Evolutionary conservation across 2,329 filamentous ascomycete genomes (phyloP), one percentile per base, ranked within the genome.

Genomic region (Neopestalotiopsis clavispora): DNA sequence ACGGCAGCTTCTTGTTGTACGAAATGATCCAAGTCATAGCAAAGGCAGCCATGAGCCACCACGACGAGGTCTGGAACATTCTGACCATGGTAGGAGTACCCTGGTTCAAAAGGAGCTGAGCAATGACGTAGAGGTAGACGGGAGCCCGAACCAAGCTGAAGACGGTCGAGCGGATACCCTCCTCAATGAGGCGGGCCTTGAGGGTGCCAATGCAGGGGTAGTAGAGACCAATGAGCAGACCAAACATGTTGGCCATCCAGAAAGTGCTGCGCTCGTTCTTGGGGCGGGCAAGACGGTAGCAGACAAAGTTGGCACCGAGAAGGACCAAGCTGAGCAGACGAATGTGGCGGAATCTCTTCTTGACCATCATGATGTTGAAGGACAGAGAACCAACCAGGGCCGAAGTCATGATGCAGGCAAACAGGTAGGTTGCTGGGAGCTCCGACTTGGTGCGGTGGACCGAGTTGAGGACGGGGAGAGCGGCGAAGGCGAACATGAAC

Each of bases 401-500:
- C 1, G 72, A 73, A 12, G 75, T 75, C 75, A 78, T 77, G 69
- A 78, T 77, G 60, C 73, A 74, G 12, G 75, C 74, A 65, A 76
- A 77, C 13, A 78, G 75, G 58, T 73, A 71, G 28, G 74, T 72
- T 57, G 75, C 76, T 12, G 76, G 76, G 5, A 78, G 74, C 65
- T 77, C 75, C 20, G 73, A 76, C 4, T 73, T 59, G 2, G 75
- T 71, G 17, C 75, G 73, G 56, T 81, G 80, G 12, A 81, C 79
- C 14, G 80, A 79, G 69, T 81, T 84, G n/a, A 90, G 78, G 3
- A 86, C 84, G 1, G 86, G 84, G 0, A 87, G 86, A 84, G 88
- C 90, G 79, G 89, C 89, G 76, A 89, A 90, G 68, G 90, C 86
- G 73, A 90, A 90, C 12, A 90, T 81, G 73, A 90, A 90, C 81